phyloP scores from a whole-genome alignment of 2,329 filamentous ascomycete genomes.

The Phialophora tarda region DNA sequence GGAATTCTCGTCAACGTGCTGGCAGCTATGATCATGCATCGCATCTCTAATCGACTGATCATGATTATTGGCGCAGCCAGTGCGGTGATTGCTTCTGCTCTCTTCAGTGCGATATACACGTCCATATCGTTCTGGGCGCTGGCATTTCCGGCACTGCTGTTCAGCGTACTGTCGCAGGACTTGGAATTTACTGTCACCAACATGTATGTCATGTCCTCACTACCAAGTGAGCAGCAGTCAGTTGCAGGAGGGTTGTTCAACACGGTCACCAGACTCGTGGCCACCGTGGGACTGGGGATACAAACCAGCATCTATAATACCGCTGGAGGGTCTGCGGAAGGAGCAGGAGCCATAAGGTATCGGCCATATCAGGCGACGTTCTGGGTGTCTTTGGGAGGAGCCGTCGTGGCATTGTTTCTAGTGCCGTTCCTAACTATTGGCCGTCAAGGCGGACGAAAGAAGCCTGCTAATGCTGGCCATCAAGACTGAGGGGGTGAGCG shows the following conservation, averaged over 20 bases:
- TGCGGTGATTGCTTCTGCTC: conserved; percentile 54
- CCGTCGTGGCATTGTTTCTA: conserved; percentile 35
- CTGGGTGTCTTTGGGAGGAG: conserved; percentile 37
- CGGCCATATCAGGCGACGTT: conserved; percentile 40
- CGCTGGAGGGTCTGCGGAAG: conserved; percentile 31
- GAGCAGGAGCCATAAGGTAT: conserved; percentile 30
- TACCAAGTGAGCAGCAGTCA: conserved; percentile 67
- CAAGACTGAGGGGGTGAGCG: conserved; percentile 10
- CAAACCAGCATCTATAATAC: conserved; percentile 57
- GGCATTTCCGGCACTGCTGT: conserved; percentile 64
- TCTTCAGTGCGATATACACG: conserved; percentile 63
- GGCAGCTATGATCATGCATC: conserved; percentile 66
- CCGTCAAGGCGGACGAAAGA: conserved; percentile 36
- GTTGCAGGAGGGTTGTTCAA: conserved; percentile 72
- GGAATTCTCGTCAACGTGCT: conserved; percentile 68
- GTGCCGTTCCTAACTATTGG: conserved; percentile 39
- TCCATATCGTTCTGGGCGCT: conserved; percentile 69
- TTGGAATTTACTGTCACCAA: conserved; percentile 74
- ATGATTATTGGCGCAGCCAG: conserved; percentile 59
- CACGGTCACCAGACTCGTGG: conserved; percentile 66
- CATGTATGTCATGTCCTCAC: conserved; percentile 72
- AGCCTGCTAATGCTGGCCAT: conserved; percentile 16
- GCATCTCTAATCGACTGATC: conserved; percentile 67
- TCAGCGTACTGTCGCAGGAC: conserved; percentile 70
- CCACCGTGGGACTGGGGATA: conserved; percentile 66